Conservation (phyloP, 805 yeast genomes). For the Suhomyces prunicola region DNA sequence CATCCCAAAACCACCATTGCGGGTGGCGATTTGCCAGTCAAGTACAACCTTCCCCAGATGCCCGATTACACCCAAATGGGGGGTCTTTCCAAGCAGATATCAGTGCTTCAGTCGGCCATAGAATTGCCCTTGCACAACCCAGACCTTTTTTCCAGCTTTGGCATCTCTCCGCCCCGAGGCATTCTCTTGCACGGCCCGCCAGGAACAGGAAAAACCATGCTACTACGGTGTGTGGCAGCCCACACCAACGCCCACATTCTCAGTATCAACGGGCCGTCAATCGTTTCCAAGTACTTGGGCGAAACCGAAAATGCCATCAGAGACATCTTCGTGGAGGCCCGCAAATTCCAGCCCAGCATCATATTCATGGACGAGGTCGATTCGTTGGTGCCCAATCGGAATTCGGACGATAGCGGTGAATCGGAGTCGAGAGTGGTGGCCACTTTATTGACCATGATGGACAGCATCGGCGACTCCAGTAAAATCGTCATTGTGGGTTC, state of each 20-base stretch:
- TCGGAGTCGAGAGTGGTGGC: slow-evolving; percentile 90
- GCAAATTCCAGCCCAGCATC: slow-evolving; percentile 79
- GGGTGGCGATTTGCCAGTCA: slow-evolving; percentile 16
- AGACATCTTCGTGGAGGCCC: slow-evolving; percentile 80
- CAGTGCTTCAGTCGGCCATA: slow-evolving; percentile 59
- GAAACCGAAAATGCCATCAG: slow-evolving; percentile 89
- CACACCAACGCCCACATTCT: slow-evolving; percentile 80
- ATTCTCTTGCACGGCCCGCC: slow-evolving; percentile 94
- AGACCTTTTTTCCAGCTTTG: slow-evolving; percentile 71
- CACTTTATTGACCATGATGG: slow-evolving; percentile 78
- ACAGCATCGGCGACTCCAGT: slow-evolving; percentile 65
- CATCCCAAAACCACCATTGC: slow-evolving; percentile 15
- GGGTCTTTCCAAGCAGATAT: slow-evolving; percentile 68
- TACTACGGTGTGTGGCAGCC: slow-evolving; percentile 75
- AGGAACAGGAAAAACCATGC: slow-evolving; percentile 94
- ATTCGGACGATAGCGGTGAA: slow-evolving; percentile 83
- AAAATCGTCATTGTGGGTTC: slow-evolving; percentile 71
- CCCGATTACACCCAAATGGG: slow-evolving; percentile 61
- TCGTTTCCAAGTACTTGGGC: slow-evolving; percentile 89
- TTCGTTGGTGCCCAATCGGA: slow-evolving; percentile 82
- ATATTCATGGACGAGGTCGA: slow-evolving; percentile 92
- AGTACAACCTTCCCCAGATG: slow-evolving; percentile 42
- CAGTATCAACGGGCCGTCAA: slow-evolving; percentile 84
- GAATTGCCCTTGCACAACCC: slow-evolving; percentile 82
- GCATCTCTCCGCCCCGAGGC: slow-evolving; percentile 92